Evolutionary conservation across 768 basidiomycete genomes (phyloP).

Genomic region (Tubosaeta brunneosetosa): DNA sequence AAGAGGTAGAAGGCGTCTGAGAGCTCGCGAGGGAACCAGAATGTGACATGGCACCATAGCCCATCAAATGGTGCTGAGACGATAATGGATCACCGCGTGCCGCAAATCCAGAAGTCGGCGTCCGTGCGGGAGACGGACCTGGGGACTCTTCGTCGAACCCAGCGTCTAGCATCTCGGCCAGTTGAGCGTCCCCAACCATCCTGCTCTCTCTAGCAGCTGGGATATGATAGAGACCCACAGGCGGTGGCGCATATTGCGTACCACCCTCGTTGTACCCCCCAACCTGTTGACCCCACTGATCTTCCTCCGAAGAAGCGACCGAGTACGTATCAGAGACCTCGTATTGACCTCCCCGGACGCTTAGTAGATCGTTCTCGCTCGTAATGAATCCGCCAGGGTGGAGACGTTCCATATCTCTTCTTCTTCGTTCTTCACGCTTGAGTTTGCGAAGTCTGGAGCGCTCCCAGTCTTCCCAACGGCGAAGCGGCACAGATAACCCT

Average conservation of each 20-base stretch:
- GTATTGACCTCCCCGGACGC: conserved; percentile 57
- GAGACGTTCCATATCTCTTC: conserved; percentile 74
- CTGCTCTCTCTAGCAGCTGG: conserved; percentile 28
- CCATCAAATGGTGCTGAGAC: conserved; percentile 30
- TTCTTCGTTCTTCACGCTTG: conserved; percentile 77
- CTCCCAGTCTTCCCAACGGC: conserved; percentile 99
- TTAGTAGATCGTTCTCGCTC: conserved; percentile 60
- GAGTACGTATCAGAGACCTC: conserved; percentile 81
- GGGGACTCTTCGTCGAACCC: conserved; percentile 72
- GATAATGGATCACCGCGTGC: conserved; percentile 55
- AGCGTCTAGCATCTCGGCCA: conserved; percentile 88
- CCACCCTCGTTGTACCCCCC: conserved; percentile 92
- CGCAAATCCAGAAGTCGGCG: conserved; percentile 33
- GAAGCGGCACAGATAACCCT: conserved; percentile 72
- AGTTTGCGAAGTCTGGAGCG: conserved; percentile 89
- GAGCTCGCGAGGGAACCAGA: conserved; percentile 34
- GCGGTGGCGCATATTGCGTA: conserved; percentile 76
- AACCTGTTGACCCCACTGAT: conserved; percentile 94
- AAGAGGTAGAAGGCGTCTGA: conserved; percentile 30
- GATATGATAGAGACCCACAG: conserved; percentile 57
- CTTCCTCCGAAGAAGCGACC: conserved; percentile 83
- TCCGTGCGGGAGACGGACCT: conserved; percentile 42
- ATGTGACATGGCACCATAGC: conserved; percentile 39
- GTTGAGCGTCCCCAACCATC: conserved; percentile 63
- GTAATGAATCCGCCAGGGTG: conserved; percentile 65